Percentiles rank a stretch among this genome's conserved stretches.
Evolutionary conservation across 2,329 filamentous ascomycete genomes (phyloP).

Genomic region (Exophiala sp.): DNA sequence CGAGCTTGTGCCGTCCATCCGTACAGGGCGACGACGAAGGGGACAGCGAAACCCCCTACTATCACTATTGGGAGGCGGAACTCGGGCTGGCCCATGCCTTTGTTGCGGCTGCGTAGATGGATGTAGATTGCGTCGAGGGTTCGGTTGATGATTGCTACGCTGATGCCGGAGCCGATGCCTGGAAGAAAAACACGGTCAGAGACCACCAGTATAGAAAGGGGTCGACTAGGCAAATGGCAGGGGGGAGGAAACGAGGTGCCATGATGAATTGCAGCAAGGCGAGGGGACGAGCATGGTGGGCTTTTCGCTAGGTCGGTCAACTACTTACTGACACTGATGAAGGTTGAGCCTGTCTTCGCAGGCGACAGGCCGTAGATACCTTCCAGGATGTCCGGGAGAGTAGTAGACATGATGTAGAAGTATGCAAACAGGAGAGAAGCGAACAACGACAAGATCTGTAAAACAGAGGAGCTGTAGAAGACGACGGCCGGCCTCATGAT

Average conservation of each 20-base stretch:
- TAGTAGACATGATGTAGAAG: slow-evolving; percentile 42
- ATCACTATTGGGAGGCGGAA: slow-evolving; percentile 45
- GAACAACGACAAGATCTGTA: slow-evolving; percentile 45
- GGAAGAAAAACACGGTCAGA: not conserved
- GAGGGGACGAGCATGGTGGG: not conserved
- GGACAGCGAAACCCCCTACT: slow-evolving; percentile 38
- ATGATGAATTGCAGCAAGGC: not conserved
- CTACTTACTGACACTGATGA: slow-evolving; percentile 23
- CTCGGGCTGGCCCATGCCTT: slow-evolving; percentile 36
- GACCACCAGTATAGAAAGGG: too few relatives aligned
- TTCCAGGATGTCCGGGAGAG: slow-evolving; percentile 33
- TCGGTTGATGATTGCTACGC: slow-evolving; percentile 25
- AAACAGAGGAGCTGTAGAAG: slow-evolving; percentile 52
- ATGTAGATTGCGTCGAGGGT: slow-evolving; percentile 26
- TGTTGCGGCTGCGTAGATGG: slow-evolving; percentile 32
- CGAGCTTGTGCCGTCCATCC: slow-evolving; percentile 24
- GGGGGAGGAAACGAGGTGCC: not conserved
- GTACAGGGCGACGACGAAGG: slow-evolving; percentile 21
- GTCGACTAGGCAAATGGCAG: not conserved
- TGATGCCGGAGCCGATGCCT: slow-evolving; percentile 29
- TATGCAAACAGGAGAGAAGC: slow-evolving; percentile 44
- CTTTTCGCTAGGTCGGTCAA: not conserved
- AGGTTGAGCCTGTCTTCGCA: slow-evolving; percentile 30
- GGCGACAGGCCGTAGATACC: slow-evolving; percentile 30
- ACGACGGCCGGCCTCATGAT: slow-evolving; percentile 53